Base-by-base conservation (phyloP, 495 filamentous ascomycete species). In the Thermochaetoides thermophila region DNA sequence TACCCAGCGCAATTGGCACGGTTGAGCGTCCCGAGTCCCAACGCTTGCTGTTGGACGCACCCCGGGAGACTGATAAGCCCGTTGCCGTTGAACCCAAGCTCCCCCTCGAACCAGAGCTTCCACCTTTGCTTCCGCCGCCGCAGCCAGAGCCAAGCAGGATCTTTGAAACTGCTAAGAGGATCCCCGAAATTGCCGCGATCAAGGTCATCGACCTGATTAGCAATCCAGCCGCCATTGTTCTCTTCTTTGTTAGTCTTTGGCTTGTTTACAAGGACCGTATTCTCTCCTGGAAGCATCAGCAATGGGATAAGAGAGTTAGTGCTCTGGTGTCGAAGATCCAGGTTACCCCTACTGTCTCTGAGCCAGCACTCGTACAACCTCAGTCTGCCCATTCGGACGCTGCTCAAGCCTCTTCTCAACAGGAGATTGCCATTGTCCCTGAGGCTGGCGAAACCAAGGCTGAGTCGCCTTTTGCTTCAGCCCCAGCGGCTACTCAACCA, bases 201-300 rank as follows among this genome's bases (percentile, higher is more conserved):
- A 59, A 43, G 29, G 38, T 60, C 1, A 32, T 60, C 3, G 60
- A 67, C 25, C 50, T 68, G 10, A 29, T 66, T 25, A 57, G 53
- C 42, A 69, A 70, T 34, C 64, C 64, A 1, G 42, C 59, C 18
- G 42, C 61, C n/a, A 48, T 67, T 14, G 24, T 58, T 5, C 31
- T 68, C 19, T 31, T 60, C 14, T 17, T 60, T 14, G 42, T 52
- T 13, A 22, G 56, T 4, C 23, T 55, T 6, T 48, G 52, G 16
- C 44, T 43, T 8, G 48, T 58, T 27, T 44, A 53, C 27, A 59
- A 56, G 34, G 49, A 63, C 27, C 34, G 50, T 7, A 28, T 52
- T n/a, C n/a, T n/a, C n/a, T n/a, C n/a, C n/a, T n/a, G n/a, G n/a
- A n/a, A n/a, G n/a, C n/a, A n/a, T n/a, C n/a, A n/a, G n/a, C n/a